A percentile compares a stretch with the other conserved stretches of the same genome.
Evolutionary conservation across 352 stramenopile species (phyloP).

Genomic region (Phytophthora ramorum): DNA sequence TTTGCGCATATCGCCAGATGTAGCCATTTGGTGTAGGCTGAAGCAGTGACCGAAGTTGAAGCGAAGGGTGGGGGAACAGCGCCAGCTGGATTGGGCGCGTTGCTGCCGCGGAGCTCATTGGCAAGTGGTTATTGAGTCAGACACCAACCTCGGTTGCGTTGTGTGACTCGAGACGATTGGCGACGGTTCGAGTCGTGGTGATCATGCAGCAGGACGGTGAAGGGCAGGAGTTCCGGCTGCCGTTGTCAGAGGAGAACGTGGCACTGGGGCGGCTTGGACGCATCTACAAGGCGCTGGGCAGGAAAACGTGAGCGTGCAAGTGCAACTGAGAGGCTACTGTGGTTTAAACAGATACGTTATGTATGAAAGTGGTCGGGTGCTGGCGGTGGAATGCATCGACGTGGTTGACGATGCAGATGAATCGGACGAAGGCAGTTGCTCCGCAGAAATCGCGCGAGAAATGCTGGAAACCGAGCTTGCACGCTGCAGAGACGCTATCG

Average conservation of each 20-base stretch:
- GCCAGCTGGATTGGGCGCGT: neutral
- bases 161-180: neutral
- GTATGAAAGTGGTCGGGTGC: slow-evolving; percentile 29
- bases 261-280: slow-evolving; percentile 41
- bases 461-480: slow-evolving; percentile 27
- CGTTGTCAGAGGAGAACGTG: slow-evolving; percentile 28
- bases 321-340: neutral
- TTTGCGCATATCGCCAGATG: slow-evolving; percentile 24
- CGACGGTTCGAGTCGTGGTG: slow-evolving; percentile 24
- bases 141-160: neutral
- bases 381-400: slow-evolving; percentile 39
- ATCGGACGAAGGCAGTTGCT: neutral
- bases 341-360: neutral
- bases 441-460: slow-evolving; percentile 1
- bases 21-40: slow-evolving; percentile 19
- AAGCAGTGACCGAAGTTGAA: slow-evolving; percentile 22
- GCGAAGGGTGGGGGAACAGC: neutral
- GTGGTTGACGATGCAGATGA: slow-evolving; percentile 5
- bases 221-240: slow-evolving; percentile 22
- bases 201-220: slow-evolving; percentile 23
- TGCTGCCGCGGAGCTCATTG: slow-evolving; percentile 9
- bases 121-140: slow-evolving; percentile 10
- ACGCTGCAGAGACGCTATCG: neutral
- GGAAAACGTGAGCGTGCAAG: slow-evolving; percentile 29
- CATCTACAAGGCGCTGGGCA: slow-evolving; percentile 47